phyloP scores from a whole-genome alignment of 805 yeast genomes.

The Candida lessepsii region DNA sequence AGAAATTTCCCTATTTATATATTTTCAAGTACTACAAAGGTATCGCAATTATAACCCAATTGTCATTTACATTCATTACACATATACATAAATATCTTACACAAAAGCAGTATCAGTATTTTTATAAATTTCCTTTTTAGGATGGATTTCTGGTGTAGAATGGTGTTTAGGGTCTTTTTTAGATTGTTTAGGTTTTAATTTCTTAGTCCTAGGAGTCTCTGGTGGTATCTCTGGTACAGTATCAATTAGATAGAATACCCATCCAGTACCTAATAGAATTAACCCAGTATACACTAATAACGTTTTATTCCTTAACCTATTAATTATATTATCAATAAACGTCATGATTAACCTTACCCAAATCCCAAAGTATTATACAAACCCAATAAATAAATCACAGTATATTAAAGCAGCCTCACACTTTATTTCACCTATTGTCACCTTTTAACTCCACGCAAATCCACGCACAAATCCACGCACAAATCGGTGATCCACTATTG shows the following conservation, averaged over 20 bases:
- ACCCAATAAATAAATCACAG: no score
- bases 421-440: conserved; percentile 1
- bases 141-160: neutral
- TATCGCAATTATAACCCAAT: neutral
- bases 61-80: neutral
- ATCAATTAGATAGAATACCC: conserved; percentile 23
- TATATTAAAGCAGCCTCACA: no score
- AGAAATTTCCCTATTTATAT: conserved; percentile 1
- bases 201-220: neutral
- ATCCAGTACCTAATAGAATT: conserved; percentile 28
- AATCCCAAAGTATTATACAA: no score
- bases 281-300: conserved; percentile 34
- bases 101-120: conserved; percentile 3
- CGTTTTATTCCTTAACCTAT: conserved; percentile 32
- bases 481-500: conserved; percentile 2
- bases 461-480: no score
- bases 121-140: neutral
- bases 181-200: neutral
- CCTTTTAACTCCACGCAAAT: conserved; percentile 4
- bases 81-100: neutral
- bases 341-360: no score
- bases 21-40: conserved; percentile 3
- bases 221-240: conserved; percentile 18
- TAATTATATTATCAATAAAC: conserved; percentile 29
- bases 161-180: neutral